Percentiles rank a stretch among this genome's conserved stretches.
Evolutionary conservation across 73 alveolate species (phyloP).

Genomic region (Paramecium sexaurelia): DNA sequence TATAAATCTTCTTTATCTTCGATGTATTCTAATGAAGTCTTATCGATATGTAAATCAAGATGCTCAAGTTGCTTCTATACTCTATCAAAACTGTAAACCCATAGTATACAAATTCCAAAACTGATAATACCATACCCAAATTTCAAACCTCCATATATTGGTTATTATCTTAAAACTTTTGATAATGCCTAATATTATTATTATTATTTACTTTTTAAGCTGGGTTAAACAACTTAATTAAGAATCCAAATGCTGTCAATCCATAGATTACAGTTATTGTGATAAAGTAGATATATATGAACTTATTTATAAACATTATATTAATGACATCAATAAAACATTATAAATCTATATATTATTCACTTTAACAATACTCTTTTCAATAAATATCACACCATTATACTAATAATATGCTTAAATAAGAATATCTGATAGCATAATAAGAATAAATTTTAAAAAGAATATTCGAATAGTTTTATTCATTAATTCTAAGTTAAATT

Average conservation of each 20-base stretch:
- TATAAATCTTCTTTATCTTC: slow-evolving; percentile 38
- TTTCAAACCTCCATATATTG: neutral
- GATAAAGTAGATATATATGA: neutral
- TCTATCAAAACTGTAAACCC: neutral
- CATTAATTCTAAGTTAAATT: no score
- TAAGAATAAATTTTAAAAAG: no score
- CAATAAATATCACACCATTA: no score
- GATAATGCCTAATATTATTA: neutral
- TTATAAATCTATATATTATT: no score
- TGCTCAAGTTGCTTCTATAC: neutral
- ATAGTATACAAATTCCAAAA: neutral
- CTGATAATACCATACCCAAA: neutral
- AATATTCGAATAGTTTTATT: no score
- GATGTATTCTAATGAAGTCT: neutral
- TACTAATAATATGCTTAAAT: no score
- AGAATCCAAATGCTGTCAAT: slow-evolving; percentile 39
- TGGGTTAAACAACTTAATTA: neutral
- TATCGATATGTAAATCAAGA: neutral
- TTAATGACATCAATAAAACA: neutral
- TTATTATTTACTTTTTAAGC: neutral
- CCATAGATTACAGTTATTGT: neutral
- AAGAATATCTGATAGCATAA: no score
- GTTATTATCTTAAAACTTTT: neutral
- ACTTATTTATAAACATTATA: neutral
- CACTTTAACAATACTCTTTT: no score